Conservation (phyloP, 2,329 filamentous ascomycete genomes). For the Arthrocladium fulminans region DNA sequence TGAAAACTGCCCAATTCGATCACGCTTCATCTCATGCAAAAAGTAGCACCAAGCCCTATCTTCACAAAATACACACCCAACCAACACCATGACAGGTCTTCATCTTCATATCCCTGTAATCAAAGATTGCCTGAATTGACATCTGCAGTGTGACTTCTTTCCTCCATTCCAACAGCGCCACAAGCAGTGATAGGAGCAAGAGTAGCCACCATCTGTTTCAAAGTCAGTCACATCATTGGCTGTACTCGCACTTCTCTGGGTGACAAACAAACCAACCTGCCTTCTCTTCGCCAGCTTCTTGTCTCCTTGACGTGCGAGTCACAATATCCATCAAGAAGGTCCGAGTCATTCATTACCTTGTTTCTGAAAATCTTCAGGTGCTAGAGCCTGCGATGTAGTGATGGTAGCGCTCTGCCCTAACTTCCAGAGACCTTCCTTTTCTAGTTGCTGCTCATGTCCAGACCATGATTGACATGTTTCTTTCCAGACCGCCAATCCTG, state of each 20-base stretch:
- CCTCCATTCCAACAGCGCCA: not conserved
- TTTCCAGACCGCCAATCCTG: constrained; percentile 27
- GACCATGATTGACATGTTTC: constrained; percentile 28
- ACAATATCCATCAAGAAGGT: too few species aligned
- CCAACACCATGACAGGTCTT: constrained; percentile 3
- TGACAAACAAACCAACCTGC: too few species aligned
- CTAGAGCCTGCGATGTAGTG: too few species aligned
- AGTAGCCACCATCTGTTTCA: not conserved
- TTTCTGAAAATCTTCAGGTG: too few species aligned
- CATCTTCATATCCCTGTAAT: not conserved
- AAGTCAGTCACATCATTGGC: not conserved
- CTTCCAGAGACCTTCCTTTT: constrained; percentile 30
- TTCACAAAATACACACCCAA: constrained; percentile 4
- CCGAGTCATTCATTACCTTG: too few species aligned
- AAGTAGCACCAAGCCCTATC: not conserved
- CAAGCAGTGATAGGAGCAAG: not conserved
- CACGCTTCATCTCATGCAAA: constrained; percentile 5
- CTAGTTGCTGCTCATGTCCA: constrained; percentile 28
- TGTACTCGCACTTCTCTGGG: not conserved
- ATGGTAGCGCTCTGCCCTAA: constrained; percentile 26
- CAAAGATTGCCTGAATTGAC: not conserved
- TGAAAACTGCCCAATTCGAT: constrained; percentile 2
- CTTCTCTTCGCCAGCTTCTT: too few species aligned
- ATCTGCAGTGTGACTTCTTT: not conserved
- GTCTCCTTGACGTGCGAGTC: too few species aligned